Base-by-base conservation (phyloP, 2,329 filamentous ascomycete species). In the Colletotrichum salicis region DNA sequence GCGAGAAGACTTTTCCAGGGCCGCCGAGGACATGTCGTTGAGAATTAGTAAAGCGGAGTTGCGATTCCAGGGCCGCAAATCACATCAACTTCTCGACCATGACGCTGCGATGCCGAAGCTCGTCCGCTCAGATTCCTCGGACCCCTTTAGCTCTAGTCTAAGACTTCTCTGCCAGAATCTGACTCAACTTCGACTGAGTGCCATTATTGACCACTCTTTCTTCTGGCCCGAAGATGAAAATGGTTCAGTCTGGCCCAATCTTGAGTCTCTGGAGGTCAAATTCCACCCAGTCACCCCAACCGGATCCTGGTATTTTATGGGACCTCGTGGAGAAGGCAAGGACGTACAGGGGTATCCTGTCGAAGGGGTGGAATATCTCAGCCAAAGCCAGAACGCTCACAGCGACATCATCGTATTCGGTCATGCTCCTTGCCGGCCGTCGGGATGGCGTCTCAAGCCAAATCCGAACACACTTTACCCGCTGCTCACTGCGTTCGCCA, bases 281-380 rank as follows among this genome's bases (percentile, higher is more conserved):
- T 48, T 65, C 8, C 62, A 65, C 13, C 52, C 52, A 22, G 35
- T 19, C 27, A 48, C 62, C 11, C 62, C 62, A 12, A 22, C 35
- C 11, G 62, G 62, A 4, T 41, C 52, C 15, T 65, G 62, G 62
- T 65, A 65, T 29, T 65, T 65, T 31, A 7, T 33, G 27, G 62
- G 62, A 19, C 62, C 52, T 2, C 62, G 27, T 11, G 62, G 52
- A 7, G 62, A 65, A 24, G 62, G 62, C 7, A 31, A 13, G 10
- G 24, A n/a, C 12, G 62, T 65, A 4, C 52, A 58, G 8, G 62
- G 62, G 1, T 65, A 58, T 19, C 35, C 35, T 2, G 27, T 65
- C 4, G 31, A 37, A 12, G 62, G 51, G 1, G 13, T 65, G 19
- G 52, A 45, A 33, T 57, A 65, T 5, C 1, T n/a, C 13, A 24